These are phyloP conservation scores for Phyllosticta citrichinensis DNA, from an alignment of 2,329 filamentous ascomycete species.

Conservation along the genomic window DNA sequence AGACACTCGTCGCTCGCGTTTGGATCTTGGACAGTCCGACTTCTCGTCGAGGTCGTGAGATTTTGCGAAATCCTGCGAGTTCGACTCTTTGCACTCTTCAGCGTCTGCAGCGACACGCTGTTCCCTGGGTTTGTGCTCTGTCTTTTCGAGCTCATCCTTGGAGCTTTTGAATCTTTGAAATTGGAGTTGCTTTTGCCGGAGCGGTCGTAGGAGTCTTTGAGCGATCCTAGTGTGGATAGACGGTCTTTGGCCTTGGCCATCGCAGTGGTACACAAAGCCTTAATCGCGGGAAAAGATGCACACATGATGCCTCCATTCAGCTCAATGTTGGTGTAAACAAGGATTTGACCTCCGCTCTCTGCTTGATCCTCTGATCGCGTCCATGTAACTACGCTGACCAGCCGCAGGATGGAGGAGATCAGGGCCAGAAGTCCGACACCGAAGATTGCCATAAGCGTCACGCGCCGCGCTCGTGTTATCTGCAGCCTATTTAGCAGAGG, in stretches of 20 bases:
- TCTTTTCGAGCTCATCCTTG: background rate
- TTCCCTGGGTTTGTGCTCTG: background rate
- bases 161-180: background rate
- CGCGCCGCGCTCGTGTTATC: constrained; percentile 40
- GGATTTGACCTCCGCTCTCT: constrained; percentile 22
- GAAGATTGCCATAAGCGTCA: constrained; percentile 37
- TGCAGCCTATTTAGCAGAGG: constrained; percentile 37
- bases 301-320: constrained; percentile 38
- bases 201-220: background rate
- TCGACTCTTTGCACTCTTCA: background rate
- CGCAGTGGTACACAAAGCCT: constrained; percentile 21
- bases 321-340: constrained; percentile 40
- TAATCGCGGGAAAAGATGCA: constrained; percentile 35
- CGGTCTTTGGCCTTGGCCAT: background rate
- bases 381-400: constrained; percentile 29
- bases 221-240: background rate
- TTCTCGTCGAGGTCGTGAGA: background rate
- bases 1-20: background rate
- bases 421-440: constrained; percentile 27
- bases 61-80: background rate
- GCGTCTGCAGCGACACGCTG: background rate
- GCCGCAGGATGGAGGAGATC: constrained; percentile 24
- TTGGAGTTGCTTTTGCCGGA: background rate
- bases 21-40: background rate
- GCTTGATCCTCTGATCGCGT: constrained; percentile 16